Conservation (phyloP, 2,329 filamentous ascomycete genomes). For the Exophiala calicioides region DNA sequence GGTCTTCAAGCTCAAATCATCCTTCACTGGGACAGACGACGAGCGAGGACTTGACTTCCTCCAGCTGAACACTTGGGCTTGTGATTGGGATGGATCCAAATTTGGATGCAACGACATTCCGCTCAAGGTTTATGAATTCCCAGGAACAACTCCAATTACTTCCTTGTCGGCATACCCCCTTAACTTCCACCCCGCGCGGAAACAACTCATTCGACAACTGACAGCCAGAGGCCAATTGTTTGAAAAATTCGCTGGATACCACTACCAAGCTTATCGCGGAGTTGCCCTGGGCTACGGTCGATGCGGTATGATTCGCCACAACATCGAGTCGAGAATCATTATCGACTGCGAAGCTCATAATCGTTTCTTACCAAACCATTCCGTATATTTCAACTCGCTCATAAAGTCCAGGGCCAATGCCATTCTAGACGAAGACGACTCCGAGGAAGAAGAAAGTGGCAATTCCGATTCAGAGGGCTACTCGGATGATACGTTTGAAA, state of each 20-base stretch:
- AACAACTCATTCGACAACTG: conserved; percentile 42
- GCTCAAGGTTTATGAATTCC: conserved; percentile 36
- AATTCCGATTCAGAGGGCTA: conserved; percentile 13
- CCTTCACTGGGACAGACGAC: conserved; percentile 9
- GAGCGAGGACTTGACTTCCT: conserved; percentile 16
- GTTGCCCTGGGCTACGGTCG: conserved; percentile 38
- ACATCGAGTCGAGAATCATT: conserved; percentile 52
- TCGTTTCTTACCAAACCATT: conserved; percentile 47
- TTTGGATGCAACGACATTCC: conserved; percentile 38
- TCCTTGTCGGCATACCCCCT: conserved; percentile 37
- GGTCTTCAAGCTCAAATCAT: conserved; percentile 36
- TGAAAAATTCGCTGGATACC: conserved; percentile 50
- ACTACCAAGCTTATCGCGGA: conserved; percentile 54
- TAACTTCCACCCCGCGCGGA: conserved; percentile 37
- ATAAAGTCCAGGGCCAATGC: neutral
- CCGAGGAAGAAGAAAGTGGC: conserved; percentile 1
- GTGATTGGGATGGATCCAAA: conserved; percentile 42
- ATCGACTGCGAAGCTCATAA: conserved; percentile 55
- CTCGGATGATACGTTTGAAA: conserved; percentile 29
- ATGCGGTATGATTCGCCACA: conserved; percentile 32
- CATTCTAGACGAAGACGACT: conserved; percentile 2
- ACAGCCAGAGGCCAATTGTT: conserved; percentile 50
- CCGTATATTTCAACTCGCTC: conserved; percentile 32
- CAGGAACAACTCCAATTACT: conserved; percentile 43
- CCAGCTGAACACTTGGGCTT: conserved; percentile 24